Evolutionary conservation across 1,139 yeast species (phyloP).

Genomic region (Ogataea hybrid): DNA sequence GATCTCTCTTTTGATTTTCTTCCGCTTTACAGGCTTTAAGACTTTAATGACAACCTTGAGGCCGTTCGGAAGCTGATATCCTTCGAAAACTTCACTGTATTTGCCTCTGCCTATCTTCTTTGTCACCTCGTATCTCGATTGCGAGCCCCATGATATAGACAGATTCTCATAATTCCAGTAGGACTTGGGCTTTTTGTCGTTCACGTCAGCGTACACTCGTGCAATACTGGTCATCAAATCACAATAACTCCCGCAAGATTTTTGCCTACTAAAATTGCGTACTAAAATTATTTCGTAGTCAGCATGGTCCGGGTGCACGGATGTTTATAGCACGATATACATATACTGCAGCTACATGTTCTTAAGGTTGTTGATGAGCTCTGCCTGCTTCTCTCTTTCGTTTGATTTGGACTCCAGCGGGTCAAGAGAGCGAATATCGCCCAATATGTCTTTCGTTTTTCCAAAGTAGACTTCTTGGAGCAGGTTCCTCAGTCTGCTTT

Average conservation of each 20-base stretch:
- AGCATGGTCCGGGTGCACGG: conserved; percentile 2
- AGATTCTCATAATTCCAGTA: conserved; percentile 81
- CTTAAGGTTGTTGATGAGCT: conserved; percentile 46
- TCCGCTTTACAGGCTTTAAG: conserved; percentile 75
- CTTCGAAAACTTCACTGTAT: conserved; percentile 78
- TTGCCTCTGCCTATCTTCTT: conserved; percentile 77
- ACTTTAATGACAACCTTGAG: conserved; percentile 66
- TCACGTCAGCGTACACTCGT: conserved; percentile 66
- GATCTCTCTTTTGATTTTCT: conserved; percentile 75
- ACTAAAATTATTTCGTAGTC: neutral
- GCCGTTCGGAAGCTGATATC: conserved; percentile 34
- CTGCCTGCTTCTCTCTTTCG: conserved; percentile 46
- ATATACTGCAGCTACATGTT: conserved; percentile 23
- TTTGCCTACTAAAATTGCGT: conserved; percentile 4
- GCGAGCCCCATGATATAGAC: conserved; percentile 70
- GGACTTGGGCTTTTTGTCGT: conserved; percentile 58
- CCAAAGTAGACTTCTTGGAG: conserved; percentile 95
- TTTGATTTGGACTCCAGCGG: conserved; percentile 39
- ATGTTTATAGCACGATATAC: neutral
- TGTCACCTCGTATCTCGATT: conserved; percentile 65
- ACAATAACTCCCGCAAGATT: neutral
- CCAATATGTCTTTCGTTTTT: conserved; percentile 82
- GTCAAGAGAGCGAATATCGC: conserved; percentile 64
- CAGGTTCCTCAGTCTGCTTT: conserved; percentile 80
- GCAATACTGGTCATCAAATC: conserved; percentile 32